Conservation (phyloP, 2,329 filamentous ascomycete species). For the Cladorrhinum sp. region DNA sequence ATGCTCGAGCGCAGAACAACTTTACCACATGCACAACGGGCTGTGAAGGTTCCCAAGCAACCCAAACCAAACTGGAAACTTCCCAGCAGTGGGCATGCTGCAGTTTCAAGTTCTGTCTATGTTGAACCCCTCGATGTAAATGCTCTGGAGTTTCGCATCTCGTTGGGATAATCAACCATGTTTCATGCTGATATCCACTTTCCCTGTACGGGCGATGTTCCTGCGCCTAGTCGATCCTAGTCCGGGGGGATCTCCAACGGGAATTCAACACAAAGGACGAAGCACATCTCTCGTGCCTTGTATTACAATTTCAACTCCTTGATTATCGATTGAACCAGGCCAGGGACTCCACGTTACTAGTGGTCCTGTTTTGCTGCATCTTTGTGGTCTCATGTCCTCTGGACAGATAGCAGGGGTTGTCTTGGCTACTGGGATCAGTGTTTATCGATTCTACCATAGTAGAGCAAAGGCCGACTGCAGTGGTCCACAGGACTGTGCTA, state of each 20-base stretch:
- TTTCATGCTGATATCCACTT: slow-evolving; percentile 26
- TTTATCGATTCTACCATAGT: background rate
- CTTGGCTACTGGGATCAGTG: background rate
- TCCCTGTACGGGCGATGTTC: slow-evolving; percentile 8
- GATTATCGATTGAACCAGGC: background rate
- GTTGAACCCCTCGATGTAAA: slow-evolving; percentile 21
- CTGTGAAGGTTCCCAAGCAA: background rate
- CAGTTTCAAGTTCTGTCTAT: slow-evolving; percentile 34
- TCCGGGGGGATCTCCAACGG: slow-evolving; percentile 4
- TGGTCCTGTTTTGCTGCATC: too few relatives aligned
- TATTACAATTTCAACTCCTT: background rate
- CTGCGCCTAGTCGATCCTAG: slow-evolving; percentile 14
- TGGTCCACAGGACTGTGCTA: slow-evolving; percentile 3
- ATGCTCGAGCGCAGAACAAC: background rate
- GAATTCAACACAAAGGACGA: background rate
- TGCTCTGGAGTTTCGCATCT: slow-evolving; percentile 32
- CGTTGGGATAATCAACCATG: slow-evolving; percentile 28
- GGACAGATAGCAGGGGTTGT: background rate
- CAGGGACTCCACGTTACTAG: background rate
- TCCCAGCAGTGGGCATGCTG: slow-evolving; percentile 25
- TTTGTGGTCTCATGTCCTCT: background rate
- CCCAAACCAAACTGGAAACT: slow-evolving; percentile 14
- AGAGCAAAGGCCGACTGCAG: background rate
- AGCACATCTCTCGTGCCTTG: background rate
- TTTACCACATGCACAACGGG: slow-evolving; percentile 5